Evolutionary conservation across 768 basidiomycete species (phyloP), one percentile per base, ranked within the genome.

Genomic region (Gloeophyllum trabeum): DNA sequence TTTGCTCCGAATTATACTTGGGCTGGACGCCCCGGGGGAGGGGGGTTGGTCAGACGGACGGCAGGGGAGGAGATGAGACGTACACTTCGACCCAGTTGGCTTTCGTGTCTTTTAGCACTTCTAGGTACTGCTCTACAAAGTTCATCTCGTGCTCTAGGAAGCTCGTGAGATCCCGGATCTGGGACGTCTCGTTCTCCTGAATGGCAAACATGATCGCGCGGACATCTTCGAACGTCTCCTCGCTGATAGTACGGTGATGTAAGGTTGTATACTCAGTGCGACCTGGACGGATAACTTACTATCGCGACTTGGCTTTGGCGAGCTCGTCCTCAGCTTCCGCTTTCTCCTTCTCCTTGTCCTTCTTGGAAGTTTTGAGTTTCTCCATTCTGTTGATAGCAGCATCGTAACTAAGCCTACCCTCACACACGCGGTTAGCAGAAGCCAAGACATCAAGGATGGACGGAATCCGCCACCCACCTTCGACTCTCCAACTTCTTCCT

Each of bases 401-500:
- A 48, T 94, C 92, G 26, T 79, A 79, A 43, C 80, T 79, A 44
- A 85, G 58, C 53, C 91, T 91, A 41, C 20, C 22, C 23, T n/a
- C 48, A 20, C 14, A 35, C 24, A 34, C 1, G 24, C 24, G 19
- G n/a, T 34, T 0, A 6, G 37, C 13, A 40, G 16, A 6, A 30
- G 19, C 21, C 35, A 6, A 37, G 19, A 28, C 48, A 21, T 10
- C 10, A 7, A 10, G 7, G 10, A 10, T 21, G 36, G 20, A 10
- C 10, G 28, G 16, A 10, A 10, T 19, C 14, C 13, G 24, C 38
- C 7, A 56, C 67, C 40, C 46, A 85, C 89, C 87, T 71, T 53
- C 88, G 67, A 40, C 82, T 89, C 43, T 94, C 90, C 13, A 93
- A 61, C 56, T 91, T 93, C 73, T 91, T 94, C 47, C 79, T 74